Base-by-base conservation (phyloP, 768 basidiomycete species). In the Tylopilus rubrobrunneus region DNA sequence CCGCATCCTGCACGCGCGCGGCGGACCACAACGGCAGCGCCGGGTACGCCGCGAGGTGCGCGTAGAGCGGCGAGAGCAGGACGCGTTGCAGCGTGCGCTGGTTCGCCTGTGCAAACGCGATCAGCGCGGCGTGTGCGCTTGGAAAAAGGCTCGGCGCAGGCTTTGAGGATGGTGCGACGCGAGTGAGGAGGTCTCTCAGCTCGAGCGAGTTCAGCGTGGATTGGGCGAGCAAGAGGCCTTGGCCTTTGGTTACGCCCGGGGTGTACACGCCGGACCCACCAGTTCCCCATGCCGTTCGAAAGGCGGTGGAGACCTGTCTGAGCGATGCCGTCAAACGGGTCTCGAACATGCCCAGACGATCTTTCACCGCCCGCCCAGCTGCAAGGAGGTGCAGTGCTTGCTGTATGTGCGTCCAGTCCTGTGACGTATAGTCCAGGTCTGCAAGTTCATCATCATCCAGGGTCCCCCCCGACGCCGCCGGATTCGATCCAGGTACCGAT, bases 401-500 rank as follows among this genome's bases (percentile, higher is more conserved):
- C 68, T 97, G 95, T 53, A 98, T 92, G 28, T 83, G 78, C 2
- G 83, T 79, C 92, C 93, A 97, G 69, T 98, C 95, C 52, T 92
- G 84, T 4, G 85, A 74, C 2, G 89, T 86, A 63, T 97, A 98
- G 71, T 98, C 91, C 56, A 91, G 71, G 63, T 87, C 87, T 0
- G 83, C 82, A 34, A 94, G 74, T 47, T 92, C 92, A 50, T 80
- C 80, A 31, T 75, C 79, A 3, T 67, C 66, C 15, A 51, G 41
- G 7, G 55, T 27, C 40, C n/a, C 46, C 40, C n/a, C 46, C 4
- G 67, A 67, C 12, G 64, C 49, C 12, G 63, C 46, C 0, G 77
- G 71, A 21, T 53, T 55, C 2, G 67, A 60, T 7, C 62, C 45
- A 56, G 69, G 33, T 0, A 27, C 52, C 1, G 68, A 64, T 29